Percentiles rank a stretch among this genome's conserved stretches.
These are phyloP conservation scores for Fusarium gaditjirri DNA, from an alignment of 2,329 filamentous ascomycete species.

Conservation along the genomic window DNA sequence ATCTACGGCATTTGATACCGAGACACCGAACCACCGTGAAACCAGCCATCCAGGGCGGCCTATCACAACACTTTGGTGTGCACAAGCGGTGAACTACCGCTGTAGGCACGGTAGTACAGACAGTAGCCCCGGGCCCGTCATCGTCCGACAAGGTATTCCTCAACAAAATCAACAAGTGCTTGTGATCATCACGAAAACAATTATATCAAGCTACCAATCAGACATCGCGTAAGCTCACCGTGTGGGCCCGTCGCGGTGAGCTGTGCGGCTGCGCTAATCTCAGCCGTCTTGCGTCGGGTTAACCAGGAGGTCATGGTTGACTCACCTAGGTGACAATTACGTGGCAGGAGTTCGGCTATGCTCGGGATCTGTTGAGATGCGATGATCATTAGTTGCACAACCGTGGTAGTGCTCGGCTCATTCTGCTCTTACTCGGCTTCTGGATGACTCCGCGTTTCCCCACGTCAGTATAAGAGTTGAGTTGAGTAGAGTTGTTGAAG, in stretches of 20 bases:
- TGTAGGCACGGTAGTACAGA: neutral
- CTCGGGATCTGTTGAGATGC: conserved; percentile 28
- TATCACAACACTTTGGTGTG: conserved; percentile 3
- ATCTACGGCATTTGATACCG: neutral
- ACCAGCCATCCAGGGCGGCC: neutral
- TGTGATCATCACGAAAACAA: conserved; percentile 29
- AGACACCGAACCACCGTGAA: conserved; percentile 17
- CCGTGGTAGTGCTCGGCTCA: neutral
- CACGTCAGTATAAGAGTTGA: conserved; percentile 10
- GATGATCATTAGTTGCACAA: neutral
- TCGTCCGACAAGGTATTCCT: conserved; percentile 5
- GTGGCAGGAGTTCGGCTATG: conserved; percentile 21
- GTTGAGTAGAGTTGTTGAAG: conserved; percentile 11
- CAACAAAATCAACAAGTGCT: conserved; percentile 25
- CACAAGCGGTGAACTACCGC: neutral
- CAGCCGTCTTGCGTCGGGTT: conserved; percentile 30
- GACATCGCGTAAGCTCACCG: neutral
- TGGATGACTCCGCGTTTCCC: conserved; percentile 13
- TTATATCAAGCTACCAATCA: conserved; percentile 3
- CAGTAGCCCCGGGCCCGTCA: neutral
- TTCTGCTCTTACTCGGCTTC: neutral
- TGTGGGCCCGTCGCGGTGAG: conserved; percentile 14
- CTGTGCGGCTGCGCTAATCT: conserved; percentile 26
- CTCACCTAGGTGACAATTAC: conserved; percentile 36
- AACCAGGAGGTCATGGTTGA: conserved; percentile 18